phyloP scores from a whole-genome alignment of 2,329 filamentous ascomycete genomes.

The Cercospora sojina region DNA sequence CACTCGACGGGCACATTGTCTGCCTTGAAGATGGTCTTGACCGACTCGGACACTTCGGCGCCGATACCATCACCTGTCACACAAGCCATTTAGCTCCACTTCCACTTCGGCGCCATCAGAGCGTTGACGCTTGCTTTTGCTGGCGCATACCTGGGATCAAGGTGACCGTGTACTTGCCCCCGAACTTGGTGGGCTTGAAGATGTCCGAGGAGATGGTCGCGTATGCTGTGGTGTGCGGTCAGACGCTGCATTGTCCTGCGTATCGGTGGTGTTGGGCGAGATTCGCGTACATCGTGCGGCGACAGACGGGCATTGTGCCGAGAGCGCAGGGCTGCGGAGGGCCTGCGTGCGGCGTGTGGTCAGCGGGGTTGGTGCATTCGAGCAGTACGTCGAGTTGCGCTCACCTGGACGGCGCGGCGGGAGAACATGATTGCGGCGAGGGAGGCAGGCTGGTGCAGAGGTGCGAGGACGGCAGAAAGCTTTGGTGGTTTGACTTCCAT shows the following conservation, averaged over 20 bases:
- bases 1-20: constrained; percentile 98
- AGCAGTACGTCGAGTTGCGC: too few species aligned
- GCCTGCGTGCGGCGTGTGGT: constrained; percentile 43
- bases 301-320: constrained; percentile 49
- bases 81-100: constrained; percentile 18
- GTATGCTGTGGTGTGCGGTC: constrained; percentile 50
- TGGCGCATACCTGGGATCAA: constrained; percentile 77
- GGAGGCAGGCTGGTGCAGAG: constrained; percentile 1
- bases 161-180: constrained; percentile 98
- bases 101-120: constrained; percentile 21
- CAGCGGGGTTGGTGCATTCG: too few species aligned
- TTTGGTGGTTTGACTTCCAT: constrained; percentile 11
- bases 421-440: constrained; percentile 28
- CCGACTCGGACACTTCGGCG: constrained; percentile 94
- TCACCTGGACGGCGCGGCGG: constrained; percentile 30
- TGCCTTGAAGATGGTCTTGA: constrained; percentile 99
- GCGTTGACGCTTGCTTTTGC: constrained; percentile 27
- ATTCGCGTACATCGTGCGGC: constrained; percentile 55
- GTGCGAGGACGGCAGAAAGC: constrained; percentile 13
- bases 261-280: constrained; percentile 3
- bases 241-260: constrained; percentile 24
- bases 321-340: constrained; percentile 54
- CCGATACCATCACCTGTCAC: constrained; percentile 82
- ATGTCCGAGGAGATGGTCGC: constrained; percentile 90
- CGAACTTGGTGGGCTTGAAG: constrained; percentile 98